A percentile compares a stretch with the other conserved stretches of the same genome.
These are phyloP conservation scores for Populus tremula DNA, from an alignment of 345 rosid genomes.

Conservation along the genomic window DNA sequence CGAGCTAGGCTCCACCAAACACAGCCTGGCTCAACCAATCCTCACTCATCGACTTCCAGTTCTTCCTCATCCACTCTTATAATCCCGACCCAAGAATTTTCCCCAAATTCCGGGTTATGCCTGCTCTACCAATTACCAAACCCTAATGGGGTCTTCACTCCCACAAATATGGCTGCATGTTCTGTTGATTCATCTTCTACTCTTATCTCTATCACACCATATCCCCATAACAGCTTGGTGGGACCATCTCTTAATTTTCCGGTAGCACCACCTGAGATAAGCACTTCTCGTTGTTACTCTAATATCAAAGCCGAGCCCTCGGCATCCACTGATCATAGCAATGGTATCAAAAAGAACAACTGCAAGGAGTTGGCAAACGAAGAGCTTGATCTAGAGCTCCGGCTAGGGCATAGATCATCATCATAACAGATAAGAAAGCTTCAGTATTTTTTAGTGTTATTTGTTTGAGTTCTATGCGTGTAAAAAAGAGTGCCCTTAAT, in stretches of 20 bases:
- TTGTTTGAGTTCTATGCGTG: background rate
- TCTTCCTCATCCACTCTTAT: conserved; percentile 35
- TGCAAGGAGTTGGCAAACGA: conserved; percentile 38
- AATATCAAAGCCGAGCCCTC: conserved; percentile 22
- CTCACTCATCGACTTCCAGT: conserved; percentile 3
- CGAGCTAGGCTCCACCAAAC: conserved; percentile 72
- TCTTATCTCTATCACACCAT: conserved; percentile 42
- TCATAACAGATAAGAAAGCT: conserved; percentile 3
- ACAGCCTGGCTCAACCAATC: conserved; percentile 18
- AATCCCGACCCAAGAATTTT: conserved; percentile 47
- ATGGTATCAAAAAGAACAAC: conserved; percentile 19
- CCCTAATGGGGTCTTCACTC: conserved; percentile 41
- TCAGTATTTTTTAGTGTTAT: conserved; percentile 15
- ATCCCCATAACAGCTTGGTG: conserved; percentile 24
- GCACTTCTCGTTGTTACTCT: conserved; percentile 20
- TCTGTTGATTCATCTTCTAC: conserved; percentile 46
- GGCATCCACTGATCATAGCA: conserved; percentile 14
- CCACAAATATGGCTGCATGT: conserved; percentile 20
- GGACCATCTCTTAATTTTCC: conserved; percentile 18
- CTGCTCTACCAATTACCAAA: conserved; percentile 65
- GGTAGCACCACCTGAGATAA: background rate
- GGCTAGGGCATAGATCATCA: conserved; percentile 57
- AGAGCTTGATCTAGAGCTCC: conserved; percentile 88
- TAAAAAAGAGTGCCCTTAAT: background rate
- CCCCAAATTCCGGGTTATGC: conserved; percentile 50